Evolutionary conservation across 2,329 filamentous ascomycete species (phyloP).

Genomic region (Xylariaceae sp.): DNA sequence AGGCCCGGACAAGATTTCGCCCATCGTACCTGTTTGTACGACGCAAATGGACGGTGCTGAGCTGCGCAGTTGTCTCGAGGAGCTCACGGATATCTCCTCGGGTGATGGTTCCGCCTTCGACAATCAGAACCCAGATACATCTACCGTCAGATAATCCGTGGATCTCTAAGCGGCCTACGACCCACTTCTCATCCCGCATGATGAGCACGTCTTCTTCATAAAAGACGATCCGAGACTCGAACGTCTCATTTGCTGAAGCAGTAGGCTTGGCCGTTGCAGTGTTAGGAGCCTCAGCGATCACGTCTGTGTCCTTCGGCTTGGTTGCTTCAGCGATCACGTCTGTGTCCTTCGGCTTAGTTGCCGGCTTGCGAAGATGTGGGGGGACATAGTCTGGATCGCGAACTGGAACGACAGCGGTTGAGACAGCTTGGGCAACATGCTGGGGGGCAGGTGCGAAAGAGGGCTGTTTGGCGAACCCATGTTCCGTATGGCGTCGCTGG

Average conservation of each 20-base stretch:
- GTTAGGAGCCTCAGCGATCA: not conserved
- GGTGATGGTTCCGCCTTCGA: not conserved
- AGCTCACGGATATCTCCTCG: constrained; percentile 21
- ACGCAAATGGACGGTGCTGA: constrained; percentile 14
- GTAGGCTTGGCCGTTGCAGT: not conserved
- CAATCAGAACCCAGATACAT: constrained; percentile 18
- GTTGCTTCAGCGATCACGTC: too few relatives aligned
- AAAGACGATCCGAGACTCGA: not conserved
- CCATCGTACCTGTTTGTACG: not conserved
- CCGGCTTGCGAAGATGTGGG: too few relatives aligned
- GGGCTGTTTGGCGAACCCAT: not conserved
- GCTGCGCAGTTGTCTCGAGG: constrained; percentile 2
- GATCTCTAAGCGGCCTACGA: constrained; percentile 8
- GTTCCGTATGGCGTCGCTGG: not conserved
- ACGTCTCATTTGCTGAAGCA: not conserved
- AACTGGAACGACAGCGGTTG: too few relatives aligned
- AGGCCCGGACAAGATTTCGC: not conserved
- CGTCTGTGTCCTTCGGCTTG: too few relatives aligned
- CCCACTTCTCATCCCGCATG: not conserved
- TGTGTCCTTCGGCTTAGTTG: too few relatives aligned
- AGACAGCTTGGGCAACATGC: too few relatives aligned
- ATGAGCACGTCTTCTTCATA: not conserved
- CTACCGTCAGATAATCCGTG: constrained; percentile 12
- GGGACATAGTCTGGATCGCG: too few relatives aligned
- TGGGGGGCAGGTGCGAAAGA: not conserved